Conservation (phyloP, 768 basidiomycete genomes). For the Cystobasidium tubakii region DNA sequence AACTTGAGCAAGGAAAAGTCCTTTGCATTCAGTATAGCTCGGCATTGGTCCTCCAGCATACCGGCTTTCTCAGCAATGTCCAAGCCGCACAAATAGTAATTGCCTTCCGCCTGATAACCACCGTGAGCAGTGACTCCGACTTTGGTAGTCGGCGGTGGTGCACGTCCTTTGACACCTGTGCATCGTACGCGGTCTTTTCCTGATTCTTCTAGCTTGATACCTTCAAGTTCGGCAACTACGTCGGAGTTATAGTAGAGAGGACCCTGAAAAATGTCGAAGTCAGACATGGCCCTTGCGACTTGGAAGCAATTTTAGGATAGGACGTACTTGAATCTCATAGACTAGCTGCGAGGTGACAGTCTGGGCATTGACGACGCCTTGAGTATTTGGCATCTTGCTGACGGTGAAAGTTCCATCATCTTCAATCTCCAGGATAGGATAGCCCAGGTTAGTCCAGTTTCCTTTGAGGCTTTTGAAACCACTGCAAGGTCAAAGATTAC, state of each 20-base stretch:
- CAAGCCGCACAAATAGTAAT: neutral
- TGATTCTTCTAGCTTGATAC: neutral
- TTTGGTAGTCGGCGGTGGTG: constrained; percentile 2
- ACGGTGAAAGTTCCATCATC: constrained; percentile 5
- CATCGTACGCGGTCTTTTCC: constrained; percentile 9
- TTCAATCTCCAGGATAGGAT: constrained; percentile 13
- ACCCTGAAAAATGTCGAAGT: neutral
- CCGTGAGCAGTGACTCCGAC: neutral
- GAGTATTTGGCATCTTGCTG: neutral
- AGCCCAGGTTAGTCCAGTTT: neutral
- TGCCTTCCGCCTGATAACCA: constrained; percentile 1
- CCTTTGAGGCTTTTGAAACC: constrained; percentile 2
- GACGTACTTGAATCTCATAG: neutral
- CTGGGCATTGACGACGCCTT: constrained; percentile 3
- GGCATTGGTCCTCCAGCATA: constrained; percentile 7
- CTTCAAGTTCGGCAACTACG: neutral
- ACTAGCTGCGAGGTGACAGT: constrained; percentile 5
- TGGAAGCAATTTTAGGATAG: too few relatives aligned
- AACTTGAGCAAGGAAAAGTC: neutral
- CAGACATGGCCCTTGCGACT: too few relatives aligned
- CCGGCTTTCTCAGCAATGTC: neutral
- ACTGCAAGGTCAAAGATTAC: neutral
- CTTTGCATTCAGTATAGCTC: neutral
- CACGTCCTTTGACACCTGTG: neutral
- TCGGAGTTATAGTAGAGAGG: constrained; percentile 12